Conservation (phyloP, 306 rosid species). For the Lagenaria siceraria region DNA sequence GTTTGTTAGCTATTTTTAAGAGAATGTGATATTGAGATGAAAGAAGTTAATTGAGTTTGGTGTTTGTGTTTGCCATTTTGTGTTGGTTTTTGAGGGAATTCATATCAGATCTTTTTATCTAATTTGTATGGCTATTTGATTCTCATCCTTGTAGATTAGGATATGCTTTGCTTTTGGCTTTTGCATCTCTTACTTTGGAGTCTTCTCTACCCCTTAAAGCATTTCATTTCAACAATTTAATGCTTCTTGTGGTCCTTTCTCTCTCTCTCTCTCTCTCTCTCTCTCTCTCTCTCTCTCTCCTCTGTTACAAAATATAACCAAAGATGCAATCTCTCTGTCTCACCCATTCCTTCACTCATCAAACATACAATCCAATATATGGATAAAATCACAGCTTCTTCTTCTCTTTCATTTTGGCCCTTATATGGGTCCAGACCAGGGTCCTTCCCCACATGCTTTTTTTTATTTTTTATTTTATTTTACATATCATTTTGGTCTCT, state of each 20-base stretch:
- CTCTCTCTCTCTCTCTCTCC: background rate
- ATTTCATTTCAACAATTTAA: constrained; percentile 3
- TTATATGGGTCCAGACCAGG: background rate
- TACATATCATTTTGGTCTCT: background rate
- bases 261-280: constrained; percentile 2
- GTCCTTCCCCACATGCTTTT: background rate
- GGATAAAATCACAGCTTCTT: background rate
- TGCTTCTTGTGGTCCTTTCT: constrained; percentile 22
- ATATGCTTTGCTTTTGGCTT: constrained; percentile 15
- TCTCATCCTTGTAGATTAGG: constrained; percentile 21
- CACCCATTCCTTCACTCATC: constrained; percentile 7
- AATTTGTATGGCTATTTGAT: constrained; percentile 22
- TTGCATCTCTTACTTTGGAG: constrained; percentile 13
- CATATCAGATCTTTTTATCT: constrained; percentile 1
- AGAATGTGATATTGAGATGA: background rate
- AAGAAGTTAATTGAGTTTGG: background rate
- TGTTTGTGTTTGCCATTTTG: background rate
- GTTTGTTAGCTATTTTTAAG: background rate
- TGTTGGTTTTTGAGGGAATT: background rate
- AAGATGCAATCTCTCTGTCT: background rate
- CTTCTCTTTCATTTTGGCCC: background rate
- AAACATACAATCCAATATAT: background rate
- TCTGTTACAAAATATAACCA: background rate
- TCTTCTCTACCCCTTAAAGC: constrained; percentile 8
- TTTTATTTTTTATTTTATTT: no score